Conservation (phyloP, 1,139 yeast species). For the Lodderomyces parapsilosis region DNA sequence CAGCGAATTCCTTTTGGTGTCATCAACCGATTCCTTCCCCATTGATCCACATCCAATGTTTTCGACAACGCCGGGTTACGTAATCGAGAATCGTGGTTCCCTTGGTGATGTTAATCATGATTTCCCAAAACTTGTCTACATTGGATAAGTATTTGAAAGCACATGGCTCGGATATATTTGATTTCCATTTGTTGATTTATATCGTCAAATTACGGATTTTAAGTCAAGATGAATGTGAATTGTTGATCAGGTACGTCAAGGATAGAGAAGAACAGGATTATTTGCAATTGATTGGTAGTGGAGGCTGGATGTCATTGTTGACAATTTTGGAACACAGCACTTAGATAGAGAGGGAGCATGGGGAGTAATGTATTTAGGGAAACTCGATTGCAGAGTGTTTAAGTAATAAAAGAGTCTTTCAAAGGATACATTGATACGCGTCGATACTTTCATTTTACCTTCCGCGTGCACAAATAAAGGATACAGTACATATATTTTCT, state of each 20-base stretch:
- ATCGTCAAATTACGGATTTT: slow-evolving; percentile 54
- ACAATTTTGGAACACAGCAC: slow-evolving; percentile 51
- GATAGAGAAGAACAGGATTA: slow-evolving; percentile 43
- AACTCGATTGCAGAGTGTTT: too few relatives aligned
- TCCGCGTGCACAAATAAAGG: too few relatives aligned
- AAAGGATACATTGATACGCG: too few relatives aligned
- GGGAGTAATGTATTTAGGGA: too few relatives aligned
- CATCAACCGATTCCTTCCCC: slow-evolving; percentile 95
- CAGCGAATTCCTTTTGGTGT: slow-evolving; percentile 83
- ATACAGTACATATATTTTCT: neutral
- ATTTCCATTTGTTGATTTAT: slow-evolving; percentile 74
- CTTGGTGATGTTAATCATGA: slow-evolving; percentile 47
- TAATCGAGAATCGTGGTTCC: slow-evolving; percentile 76
- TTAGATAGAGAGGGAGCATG: neutral
- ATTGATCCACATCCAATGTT: slow-evolving; percentile 55
- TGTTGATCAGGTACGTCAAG: slow-evolving; percentile 45
- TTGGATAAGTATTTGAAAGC: slow-evolving; percentile 44
- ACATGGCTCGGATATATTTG: slow-evolving; percentile 40
- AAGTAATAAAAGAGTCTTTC: too few relatives aligned
- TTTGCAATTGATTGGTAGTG: slow-evolving; percentile 55
- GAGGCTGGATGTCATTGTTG: slow-evolving; percentile 76
- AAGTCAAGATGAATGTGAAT: slow-evolving; percentile 47
- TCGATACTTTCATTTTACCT: too few relatives aligned
- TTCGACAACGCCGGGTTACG: slow-evolving; percentile 42
- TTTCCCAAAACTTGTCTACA: slow-evolving; percentile 58